Conservation (phyloP, 2,329 filamentous ascomycete species). For the Graphilbum fragrans region DNA sequence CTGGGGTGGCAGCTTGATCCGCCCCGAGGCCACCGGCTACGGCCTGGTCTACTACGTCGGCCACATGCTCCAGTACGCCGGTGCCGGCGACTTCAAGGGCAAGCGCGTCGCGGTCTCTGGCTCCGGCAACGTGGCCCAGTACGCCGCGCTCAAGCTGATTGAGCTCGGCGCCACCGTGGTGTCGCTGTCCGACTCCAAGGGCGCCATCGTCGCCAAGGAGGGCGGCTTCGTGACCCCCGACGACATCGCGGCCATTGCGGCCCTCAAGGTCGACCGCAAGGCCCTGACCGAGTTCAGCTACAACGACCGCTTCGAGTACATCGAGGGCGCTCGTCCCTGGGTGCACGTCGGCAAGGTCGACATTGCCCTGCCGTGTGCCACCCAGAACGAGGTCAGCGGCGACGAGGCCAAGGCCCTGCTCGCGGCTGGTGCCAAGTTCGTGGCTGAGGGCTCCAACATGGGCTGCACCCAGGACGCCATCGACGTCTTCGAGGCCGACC, state of each 20-base stretch:
- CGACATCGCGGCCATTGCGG: constrained; percentile 66
- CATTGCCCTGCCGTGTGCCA: constrained; percentile 83
- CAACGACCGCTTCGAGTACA: constrained; percentile 65
- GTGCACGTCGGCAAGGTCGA: constrained; percentile 80
- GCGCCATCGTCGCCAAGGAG: constrained; percentile 63
- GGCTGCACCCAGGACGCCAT: constrained; percentile 94
- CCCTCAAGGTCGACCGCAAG: constrained; percentile 78
- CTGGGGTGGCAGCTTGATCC: constrained; percentile 91
- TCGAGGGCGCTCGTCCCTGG: constrained; percentile 84
- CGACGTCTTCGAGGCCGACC: constrained; percentile 74
- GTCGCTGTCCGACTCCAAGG: constrained; percentile 88
- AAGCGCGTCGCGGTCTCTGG: constrained; percentile 95
- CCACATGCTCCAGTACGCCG: constrained; percentile 89
- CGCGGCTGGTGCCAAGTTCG: constrained; percentile 63
- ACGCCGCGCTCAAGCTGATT: constrained; percentile 89
- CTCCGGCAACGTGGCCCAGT: constrained; percentile 96
- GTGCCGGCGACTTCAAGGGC: constrained; percentile 73
- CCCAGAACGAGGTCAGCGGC: constrained; percentile 92
- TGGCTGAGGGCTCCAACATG: constrained; percentile 98
- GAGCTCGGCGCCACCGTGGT: constrained; percentile 89
- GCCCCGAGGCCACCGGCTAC: constrained; percentile 89
- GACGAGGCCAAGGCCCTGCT: constrained; percentile 82
- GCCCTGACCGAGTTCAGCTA: constrained; percentile 60
- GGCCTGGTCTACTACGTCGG: constrained; percentile 93
- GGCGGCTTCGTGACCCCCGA: constrained; percentile 60